Base-by-base conservation (phyloP, 208 protist species). In the Wallacemonas rigidus region DNA sequence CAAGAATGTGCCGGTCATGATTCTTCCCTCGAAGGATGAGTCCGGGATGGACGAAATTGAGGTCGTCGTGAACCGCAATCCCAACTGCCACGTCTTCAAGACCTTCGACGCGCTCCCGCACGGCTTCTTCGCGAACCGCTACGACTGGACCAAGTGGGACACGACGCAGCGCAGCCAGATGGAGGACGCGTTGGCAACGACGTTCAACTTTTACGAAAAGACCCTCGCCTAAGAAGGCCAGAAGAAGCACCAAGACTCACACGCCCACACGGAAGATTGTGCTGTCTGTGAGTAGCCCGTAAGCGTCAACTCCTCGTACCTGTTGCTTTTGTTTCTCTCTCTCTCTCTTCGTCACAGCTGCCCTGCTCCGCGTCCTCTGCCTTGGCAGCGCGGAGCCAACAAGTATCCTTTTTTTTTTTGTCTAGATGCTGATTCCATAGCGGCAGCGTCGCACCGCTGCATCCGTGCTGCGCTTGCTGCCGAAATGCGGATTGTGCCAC, bases 11-110 rank as follows among this genome's bases (percentile, higher is more conserved):
- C 77, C 77, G 12, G 55, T 87, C 39, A 69, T 81, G 58, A 75
- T 90, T 35, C 61, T 93, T 12, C 55, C 77, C 44, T 86, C 85
- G 15, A 82, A 80, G 67, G 83, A 93, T n/a, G 83, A 93, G 43
- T n/a, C 50, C 15, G 35, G 38, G 2, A 69, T 82, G 71, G 70
- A 74, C 6, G 80, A 82, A 12, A 60, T 93, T 2, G 65, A 82
- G 70, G 72, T 60, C 38, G 75, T 65, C 47, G 44, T 90, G 8
- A 60, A 80, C 11, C 69, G 53, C 40, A 75, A 77, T 73, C n/a
- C 72, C 17, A 58, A 67, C 40, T 68, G 64, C 15, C 39, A 75
- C 40, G 75, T 90, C 41, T 90, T 76, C 69, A 65, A 85, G 62
- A 73, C 67, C 3, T 90, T 80, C 56, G 67, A 80, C 40, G 14